Percentiles rank a stretch among this genome's conserved stretches.
Conservation (phyloP, 257 asterid genomes). For the Solanum ossicruentum region DNA sequence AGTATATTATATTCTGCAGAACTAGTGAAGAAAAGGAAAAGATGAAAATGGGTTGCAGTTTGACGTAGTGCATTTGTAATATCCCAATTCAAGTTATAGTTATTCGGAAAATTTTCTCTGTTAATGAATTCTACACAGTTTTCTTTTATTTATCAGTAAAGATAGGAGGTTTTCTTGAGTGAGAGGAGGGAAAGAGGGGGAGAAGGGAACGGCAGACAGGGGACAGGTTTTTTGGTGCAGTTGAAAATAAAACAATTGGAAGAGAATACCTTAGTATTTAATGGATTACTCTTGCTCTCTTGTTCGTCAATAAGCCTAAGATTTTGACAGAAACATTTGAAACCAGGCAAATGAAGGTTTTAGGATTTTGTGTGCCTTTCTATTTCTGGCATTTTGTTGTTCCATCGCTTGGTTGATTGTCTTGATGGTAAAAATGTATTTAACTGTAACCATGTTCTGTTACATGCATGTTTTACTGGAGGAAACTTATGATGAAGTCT, state of each 20-base stretch:
- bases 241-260: background rate
- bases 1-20: background rate
- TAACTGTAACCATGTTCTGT: background rate
- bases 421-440: background rate
- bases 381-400: background rate
- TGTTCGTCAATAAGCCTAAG: background rate
- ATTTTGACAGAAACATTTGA: background rate
- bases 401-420: background rate
- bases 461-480: background rate
- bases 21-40: background rate
- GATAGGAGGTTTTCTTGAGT: background rate
- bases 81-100: background rate
- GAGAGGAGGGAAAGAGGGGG: background rate
- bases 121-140: background rate
- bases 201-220: background rate
- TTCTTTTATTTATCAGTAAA: background rate
- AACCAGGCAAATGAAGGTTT: background rate
- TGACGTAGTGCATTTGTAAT: background rate
- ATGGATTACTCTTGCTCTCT: background rate
- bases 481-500: background rate
- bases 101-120: background rate
- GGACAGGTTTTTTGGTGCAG: background rate
- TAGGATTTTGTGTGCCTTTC: background rate
- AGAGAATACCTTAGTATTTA: background rate
- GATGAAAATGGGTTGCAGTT: background rate